Conservation (phyloP, 805 yeast genomes). For the Blastobotrys chiropterorum region DNA sequence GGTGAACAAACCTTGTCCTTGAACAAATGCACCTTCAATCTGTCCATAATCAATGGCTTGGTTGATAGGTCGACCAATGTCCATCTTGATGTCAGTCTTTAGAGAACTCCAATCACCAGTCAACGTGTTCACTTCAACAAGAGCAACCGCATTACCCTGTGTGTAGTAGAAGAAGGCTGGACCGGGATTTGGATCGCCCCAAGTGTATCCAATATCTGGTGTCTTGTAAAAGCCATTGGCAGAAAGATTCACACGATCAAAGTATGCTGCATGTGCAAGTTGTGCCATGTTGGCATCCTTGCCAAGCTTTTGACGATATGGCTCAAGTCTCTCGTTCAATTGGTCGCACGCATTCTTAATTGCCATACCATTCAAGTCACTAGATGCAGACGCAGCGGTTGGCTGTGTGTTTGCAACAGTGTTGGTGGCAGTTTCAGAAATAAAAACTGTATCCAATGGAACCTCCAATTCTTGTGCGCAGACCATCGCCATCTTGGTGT, state of each 20-base stretch:
- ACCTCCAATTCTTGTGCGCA: conserved; percentile 40
- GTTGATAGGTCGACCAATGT: conserved; percentile 43
- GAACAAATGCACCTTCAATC: conserved; percentile 46
- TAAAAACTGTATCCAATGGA: conserved; percentile 37
- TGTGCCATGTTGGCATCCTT: conserved; percentile 37
- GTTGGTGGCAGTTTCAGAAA: conserved; percentile 43
- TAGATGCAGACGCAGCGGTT: conserved; percentile 45
- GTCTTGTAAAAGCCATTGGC: conserved; percentile 48
- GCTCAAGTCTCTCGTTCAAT: conserved; percentile 37
- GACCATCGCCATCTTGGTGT: conserved; percentile 44
- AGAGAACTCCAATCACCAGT: conserved; percentile 44
- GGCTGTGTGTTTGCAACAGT: conserved; percentile 44
- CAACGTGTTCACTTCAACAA: conserved; percentile 42
- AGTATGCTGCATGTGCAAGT: conserved; percentile 37
- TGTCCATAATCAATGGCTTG: conserved; percentile 47
- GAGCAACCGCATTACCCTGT: conserved; percentile 39
- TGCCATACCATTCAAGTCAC: conserved; percentile 46
- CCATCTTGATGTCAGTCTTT: conserved; percentile 42
- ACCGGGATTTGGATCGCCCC: conserved; percentile 38
- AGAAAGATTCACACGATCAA: conserved; percentile 40
- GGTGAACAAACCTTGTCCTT: conserved; percentile 45
- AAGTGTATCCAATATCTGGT: conserved; percentile 41
- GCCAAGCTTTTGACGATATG: conserved; percentile 34
- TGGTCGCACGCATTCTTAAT: conserved; percentile 43
- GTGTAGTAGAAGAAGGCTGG: conserved; percentile 45